These are phyloP conservation scores for Ogataea nonfermentans DNA, from an alignment of 805 yeast species.

Conservation along the genomic window DNA sequence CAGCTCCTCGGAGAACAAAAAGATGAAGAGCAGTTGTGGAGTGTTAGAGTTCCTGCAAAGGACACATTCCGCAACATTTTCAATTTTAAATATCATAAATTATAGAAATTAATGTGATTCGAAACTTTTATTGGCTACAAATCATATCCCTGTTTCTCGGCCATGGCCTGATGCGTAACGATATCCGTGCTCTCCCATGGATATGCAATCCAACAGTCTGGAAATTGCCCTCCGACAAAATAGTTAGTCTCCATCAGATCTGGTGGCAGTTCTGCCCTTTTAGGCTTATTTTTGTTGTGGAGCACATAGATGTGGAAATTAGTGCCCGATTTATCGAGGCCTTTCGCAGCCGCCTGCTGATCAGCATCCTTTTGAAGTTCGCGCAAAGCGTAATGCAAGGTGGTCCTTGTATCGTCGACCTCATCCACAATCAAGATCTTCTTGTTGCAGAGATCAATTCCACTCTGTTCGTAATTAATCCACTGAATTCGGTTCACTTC, in stretches of 20 bases:
- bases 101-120: slow-evolving; percentile 4
- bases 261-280: slow-evolving; percentile 68
- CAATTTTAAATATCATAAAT: slow-evolving; percentile 14
- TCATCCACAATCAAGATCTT: slow-evolving; percentile 75
- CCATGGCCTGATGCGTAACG: slow-evolving; percentile 67
- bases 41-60: slow-evolving; percentile 13
- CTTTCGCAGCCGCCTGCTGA: slow-evolving; percentile 53
- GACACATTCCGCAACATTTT: slow-evolving; percentile 8
- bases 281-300: slow-evolving; percentile 71
- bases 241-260: slow-evolving; percentile 58
- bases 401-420: slow-evolving; percentile 84
- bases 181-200: slow-evolving; percentile 85
- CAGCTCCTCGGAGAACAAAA: slow-evolving; percentile 11
- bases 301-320: slow-evolving; percentile 74
- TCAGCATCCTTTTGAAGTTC: slow-evolving; percentile 72
- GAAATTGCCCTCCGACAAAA: slow-evolving; percentile 72
- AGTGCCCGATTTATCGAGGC: slow-evolving; percentile 52
- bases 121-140: slow-evolving; percentile 8
- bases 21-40: slow-evolving; percentile 26
- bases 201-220: slow-evolving; percentile 81
- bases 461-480: slow-evolving; percentile 72
- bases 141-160: slow-evolving; percentile 74
- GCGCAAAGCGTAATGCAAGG: slow-evolving; percentile 73
- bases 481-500: slow-evolving; percentile 77
- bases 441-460: slow-evolving; percentile 62